These are phyloP conservation scores for Ceratopteris richardii DNA, from an alignment of 75 land plant species.

Conservation along the genomic window DNA sequence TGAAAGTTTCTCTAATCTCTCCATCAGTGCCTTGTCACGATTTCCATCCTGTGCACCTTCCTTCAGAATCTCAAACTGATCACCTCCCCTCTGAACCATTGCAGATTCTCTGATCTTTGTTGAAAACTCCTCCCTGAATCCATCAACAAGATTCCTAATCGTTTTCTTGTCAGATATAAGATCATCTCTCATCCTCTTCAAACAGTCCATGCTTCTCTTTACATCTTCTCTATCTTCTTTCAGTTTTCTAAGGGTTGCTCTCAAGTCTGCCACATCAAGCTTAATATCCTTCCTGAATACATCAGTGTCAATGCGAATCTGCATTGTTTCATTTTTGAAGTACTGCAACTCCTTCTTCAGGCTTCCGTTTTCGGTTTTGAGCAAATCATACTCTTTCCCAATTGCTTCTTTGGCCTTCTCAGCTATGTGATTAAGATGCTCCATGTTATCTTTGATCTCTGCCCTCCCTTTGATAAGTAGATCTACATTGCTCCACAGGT, in stretches of 20 bases:
- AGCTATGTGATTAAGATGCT: constrained; percentile 20
- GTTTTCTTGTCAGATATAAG: constrained; percentile 11
- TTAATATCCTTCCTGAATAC: constrained; percentile 3
- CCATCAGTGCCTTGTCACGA: constrained; percentile 23
- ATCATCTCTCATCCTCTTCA: constrained; percentile 20
- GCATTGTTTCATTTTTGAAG: constrained; percentile 15
- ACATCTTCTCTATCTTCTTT: constrained; percentile 19
- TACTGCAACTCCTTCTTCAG: constrained; percentile 23
- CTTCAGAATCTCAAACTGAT: not conserved
- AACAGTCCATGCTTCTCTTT: constrained; percentile 20
- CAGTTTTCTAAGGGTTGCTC: constrained; percentile 7
- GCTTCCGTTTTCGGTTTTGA: constrained; percentile 19
- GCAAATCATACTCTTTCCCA: constrained; percentile 17
- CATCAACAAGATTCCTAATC: constrained; percentile 5
- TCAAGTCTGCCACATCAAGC: constrained; percentile 7
- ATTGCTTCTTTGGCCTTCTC: no score
- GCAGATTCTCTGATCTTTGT: no score
- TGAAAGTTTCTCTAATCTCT: constrained; percentile 27
- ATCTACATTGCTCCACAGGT: constrained; percentile 29
- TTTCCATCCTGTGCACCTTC: constrained; percentile 19
- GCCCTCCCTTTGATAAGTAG: constrained; percentile 21
- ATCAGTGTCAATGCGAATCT: constrained; percentile 15
- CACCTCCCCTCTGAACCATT: not conserved
- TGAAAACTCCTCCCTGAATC: not conserved
- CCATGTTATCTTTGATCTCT: constrained; percentile 17